These are phyloP conservation scores for Oleoguttula mirabilis DNA, from an alignment of 495 filamentous ascomycete species.

Conservation along the genomic window DNA sequence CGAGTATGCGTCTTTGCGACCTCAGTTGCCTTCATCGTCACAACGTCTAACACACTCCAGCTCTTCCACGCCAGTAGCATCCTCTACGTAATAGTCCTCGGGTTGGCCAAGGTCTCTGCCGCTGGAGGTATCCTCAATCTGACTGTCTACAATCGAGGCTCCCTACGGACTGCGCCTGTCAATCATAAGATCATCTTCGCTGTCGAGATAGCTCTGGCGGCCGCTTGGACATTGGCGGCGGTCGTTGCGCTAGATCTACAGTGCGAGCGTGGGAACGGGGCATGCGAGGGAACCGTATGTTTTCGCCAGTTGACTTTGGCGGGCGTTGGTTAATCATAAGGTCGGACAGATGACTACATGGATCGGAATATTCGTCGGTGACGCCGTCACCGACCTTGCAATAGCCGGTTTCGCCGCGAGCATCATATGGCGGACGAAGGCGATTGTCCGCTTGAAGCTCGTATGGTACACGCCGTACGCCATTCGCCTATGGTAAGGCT, in stretches of 20 bases:
- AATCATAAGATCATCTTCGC: neutral
- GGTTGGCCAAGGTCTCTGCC: constrained; percentile 1
- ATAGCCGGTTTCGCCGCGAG: constrained; percentile 1
- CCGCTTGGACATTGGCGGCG: neutral
- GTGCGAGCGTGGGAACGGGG: neutral
- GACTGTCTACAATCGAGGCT: neutral
- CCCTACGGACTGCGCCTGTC: neutral
- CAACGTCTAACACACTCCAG: neutral
- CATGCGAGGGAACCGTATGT: neutral
- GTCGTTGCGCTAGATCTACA: neutral
- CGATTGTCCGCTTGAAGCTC: neutral
- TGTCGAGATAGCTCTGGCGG: neutral
- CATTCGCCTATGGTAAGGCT: neutral
- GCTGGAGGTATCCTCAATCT: neutral
- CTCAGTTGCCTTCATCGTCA: neutral
- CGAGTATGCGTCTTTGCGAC: neutral
- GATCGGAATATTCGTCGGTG: constrained; percentile 5
- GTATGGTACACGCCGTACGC: constrained; percentile 1
- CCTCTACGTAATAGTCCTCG: constrained; percentile 2
- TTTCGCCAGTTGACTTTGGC: neutral
- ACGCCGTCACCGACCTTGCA: constrained; percentile 1
- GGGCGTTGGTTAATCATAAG: neutral
- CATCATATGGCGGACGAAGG: constrained; percentile 4
- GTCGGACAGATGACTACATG: constrained; percentile 1
- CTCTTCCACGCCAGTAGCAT: constrained; percentile 2